Base-by-base conservation (phyloP, 306 rosid genomes). In the Rosa rugosa region DNA sequence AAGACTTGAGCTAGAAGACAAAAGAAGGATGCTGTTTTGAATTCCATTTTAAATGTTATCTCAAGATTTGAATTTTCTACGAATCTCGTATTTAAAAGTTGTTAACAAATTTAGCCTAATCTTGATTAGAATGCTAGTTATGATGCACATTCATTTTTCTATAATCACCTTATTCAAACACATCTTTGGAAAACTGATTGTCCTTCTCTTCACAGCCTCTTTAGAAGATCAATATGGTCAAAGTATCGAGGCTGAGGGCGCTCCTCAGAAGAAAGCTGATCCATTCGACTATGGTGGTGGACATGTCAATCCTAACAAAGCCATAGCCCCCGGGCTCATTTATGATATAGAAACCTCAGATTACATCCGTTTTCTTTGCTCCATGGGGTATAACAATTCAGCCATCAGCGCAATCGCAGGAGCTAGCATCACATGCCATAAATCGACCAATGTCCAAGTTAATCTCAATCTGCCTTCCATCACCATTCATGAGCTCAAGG, bases 241-340 rank as follows among this genome's bases (percentile, higher is more conserved):
- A 78, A 41, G 67, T n/a, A 70, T 86, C 6, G 89, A 83, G 47
- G 91, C 93, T 6, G 91, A 91, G 62, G 96, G 96, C 72, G 91
- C 90, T 79, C 90, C 96, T 9, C 79, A 79, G 56, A 91, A 91
- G 81, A 79, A 76, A 72, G 95, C 85, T 31, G 86, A 87, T 64
- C 85, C 92, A 27, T 90, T 90, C 60, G 92, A 90, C 86, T 85
- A 85, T 73, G 94, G 94, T 6, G 90, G 94, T 18, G 92, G 92
- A 53, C 92, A 88, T 69, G 90, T 90, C 67, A 64, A 87, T 71
- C 84, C 92, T 8, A 87, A 85, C 80, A 85, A 85, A 84, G 90
- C 86, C 64, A 65, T 81, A 51, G 50, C 62, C 71, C 92, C 90
- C 4, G 95, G 92, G 63, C 91, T 88, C 38, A 20, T 90, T 68